Conservation (phyloP, 495 filamentous ascomycete genomes). For the Lophiostoma macrostomum region DNA sequence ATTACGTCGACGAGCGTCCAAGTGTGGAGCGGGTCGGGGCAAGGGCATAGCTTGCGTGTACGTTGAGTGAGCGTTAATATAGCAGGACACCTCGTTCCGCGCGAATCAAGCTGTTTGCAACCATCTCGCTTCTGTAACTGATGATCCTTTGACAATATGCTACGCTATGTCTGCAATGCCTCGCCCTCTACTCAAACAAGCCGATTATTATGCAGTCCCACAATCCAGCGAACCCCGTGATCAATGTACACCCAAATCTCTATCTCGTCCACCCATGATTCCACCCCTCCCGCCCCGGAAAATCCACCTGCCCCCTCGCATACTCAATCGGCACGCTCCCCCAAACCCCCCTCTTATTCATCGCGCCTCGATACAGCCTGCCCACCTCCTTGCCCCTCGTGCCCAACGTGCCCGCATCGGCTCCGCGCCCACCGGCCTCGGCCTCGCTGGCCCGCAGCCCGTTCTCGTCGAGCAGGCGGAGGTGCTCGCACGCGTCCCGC, state of each 20-base stretch:
- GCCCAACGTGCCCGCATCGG: constrained; percentile 43
- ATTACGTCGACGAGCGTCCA: too few relatives aligned
- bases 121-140: too few relatives aligned
- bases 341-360: constrained; percentile 77
- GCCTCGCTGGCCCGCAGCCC: constrained; percentile 14
- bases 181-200: too few relatives aligned
- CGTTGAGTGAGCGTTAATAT: constrained; percentile 15
- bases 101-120: too few relatives aligned
- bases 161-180: too few relatives aligned
- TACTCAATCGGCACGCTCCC: constrained; percentile 80
- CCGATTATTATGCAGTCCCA: constrained; percentile 10
- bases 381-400: constrained; percentile 61
- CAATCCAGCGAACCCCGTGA: not conserved
- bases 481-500: constrained; percentile 73
- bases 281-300: constrained; percentile 68
- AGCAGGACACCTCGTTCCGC: not conserved
- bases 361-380: constrained; percentile 74
- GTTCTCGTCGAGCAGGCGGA: constrained; percentile 50
- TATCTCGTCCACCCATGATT: constrained; percentile 64
- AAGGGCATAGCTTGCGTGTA: too few relatives aligned
- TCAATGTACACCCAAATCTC: not conserved
- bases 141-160: too few relatives aligned
- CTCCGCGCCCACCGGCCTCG: constrained; percentile 31
- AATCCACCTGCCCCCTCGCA: constrained; percentile 77
- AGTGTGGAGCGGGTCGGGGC: too few relatives aligned